A percentile compares a stretch with the other conserved stretches of the same genome.
Evolutionary conservation across 805 yeast species (phyloP).

Genomic region (Lipomyces yamadae): DNA sequence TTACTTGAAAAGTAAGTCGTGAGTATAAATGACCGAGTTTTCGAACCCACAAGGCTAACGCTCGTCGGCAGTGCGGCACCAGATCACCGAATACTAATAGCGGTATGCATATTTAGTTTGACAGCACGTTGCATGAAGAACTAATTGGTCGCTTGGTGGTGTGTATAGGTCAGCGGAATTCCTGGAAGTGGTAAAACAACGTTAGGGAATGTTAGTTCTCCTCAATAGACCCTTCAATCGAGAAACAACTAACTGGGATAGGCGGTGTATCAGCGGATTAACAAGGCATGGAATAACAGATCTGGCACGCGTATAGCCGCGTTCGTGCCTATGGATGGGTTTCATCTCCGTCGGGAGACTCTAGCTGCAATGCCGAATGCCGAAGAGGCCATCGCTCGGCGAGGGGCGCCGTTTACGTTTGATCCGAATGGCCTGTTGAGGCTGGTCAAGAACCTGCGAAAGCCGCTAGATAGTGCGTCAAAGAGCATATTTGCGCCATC

Average conservation of each 20-base stretch:
- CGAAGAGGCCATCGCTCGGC: constrained; percentile 58
- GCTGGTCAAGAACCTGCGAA: constrained; percentile 45
- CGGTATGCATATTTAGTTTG: constrained; percentile 18
- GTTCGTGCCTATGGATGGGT: constrained; percentile 76
- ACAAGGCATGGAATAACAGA: constrained; percentile 11
- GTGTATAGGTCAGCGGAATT: constrained; percentile 26
- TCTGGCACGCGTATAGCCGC: constrained; percentile 31
- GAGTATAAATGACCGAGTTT: not conserved
- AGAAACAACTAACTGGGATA: not conserved
- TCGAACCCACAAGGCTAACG: not conserved
- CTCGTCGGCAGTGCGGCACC: constrained; percentile 17
- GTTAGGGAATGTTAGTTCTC: constrained; percentile 25
- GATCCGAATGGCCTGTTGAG: constrained; percentile 58
- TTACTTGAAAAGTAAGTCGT: constrained; percentile 22
- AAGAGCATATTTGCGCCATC: constrained; percentile 55
- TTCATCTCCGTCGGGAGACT: constrained; percentile 61
- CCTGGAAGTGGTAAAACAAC: constrained; percentile 36
- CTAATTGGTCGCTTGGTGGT: constrained; percentile 4
- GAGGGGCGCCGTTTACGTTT: constrained; percentile 90
- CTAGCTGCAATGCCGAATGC: constrained; percentile 60
- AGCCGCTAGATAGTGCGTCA: constrained; percentile 38
- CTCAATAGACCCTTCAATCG: not conserved
- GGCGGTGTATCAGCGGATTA: constrained; percentile 25
- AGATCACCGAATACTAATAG: constrained; percentile 28
- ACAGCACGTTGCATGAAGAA: not conserved